phyloP scores from a whole-genome alignment of 345 rosid species.

The Moricandia moricandioides region DNA sequence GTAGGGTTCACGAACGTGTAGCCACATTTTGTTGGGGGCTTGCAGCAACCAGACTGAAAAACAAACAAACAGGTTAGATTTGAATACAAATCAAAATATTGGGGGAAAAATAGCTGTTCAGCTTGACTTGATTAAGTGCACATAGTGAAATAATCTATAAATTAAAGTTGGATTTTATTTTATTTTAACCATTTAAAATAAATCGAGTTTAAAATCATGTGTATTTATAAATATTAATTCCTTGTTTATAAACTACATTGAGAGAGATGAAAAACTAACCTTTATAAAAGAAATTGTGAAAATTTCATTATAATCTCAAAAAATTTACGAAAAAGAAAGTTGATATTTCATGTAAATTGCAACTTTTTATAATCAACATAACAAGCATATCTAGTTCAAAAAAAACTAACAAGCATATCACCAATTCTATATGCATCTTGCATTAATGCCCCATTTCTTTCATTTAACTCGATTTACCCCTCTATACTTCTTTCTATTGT shows the following conservation, averaged over 20 bases:
- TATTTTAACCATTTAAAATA: too few species aligned
- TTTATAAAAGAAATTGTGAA: too few species aligned
- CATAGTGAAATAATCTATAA: slow-evolving; percentile 36
- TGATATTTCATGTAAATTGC: not conserved
- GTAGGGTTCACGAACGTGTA: slow-evolving; percentile 58
- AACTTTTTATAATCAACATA: too few species aligned
- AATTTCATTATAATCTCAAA: too few species aligned
- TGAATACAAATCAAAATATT: not conserved
- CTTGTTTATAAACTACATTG: too few species aligned
- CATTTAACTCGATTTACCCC: not conserved
- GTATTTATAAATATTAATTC: not conserved
- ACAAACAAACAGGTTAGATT: slow-evolving; percentile 7
- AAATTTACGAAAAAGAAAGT: too few species aligned
- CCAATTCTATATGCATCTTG: not conserved
- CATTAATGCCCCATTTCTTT: not conserved
- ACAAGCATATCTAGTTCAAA: too few species aligned
- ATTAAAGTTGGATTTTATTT: not conserved
- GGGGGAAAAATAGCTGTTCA: too few species aligned
- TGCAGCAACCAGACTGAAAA: slow-evolving; percentile 62
- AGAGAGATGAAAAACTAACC: too few species aligned
- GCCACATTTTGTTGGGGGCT: slow-evolving; percentile 63
- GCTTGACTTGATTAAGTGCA: slow-evolving; percentile 13
- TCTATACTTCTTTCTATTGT: not conserved
- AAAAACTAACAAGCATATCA: slow-evolving; percentile 17
- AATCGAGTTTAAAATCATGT: too few species aligned